Conservation (phyloP, 306 rosid genomes). For the Prinsepia uniflora region DNA sequence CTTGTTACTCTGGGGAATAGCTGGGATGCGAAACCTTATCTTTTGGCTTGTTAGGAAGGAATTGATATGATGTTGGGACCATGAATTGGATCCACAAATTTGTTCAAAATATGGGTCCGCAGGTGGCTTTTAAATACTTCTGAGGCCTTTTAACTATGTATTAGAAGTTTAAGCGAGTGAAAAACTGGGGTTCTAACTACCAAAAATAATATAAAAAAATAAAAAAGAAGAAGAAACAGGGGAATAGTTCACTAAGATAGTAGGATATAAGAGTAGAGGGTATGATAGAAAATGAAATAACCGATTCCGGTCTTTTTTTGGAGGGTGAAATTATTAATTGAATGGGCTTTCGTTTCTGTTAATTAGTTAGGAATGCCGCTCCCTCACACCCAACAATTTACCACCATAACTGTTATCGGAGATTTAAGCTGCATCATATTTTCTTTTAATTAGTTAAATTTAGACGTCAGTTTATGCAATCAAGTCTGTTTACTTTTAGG, state of each 20-base stretch:
- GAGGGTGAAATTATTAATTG: not conserved
- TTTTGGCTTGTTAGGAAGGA: not conserved
- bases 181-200: too few relatives aligned
- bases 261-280: too few relatives aligned
- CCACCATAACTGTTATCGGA: not conserved
- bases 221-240: too few relatives aligned
- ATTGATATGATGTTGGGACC: too few relatives aligned
- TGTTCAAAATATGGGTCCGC: too few relatives aligned
- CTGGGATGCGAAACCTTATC: not conserved
- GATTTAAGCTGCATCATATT: not conserved
- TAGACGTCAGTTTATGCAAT: not conserved
- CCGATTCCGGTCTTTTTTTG: not conserved
- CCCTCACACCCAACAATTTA: not conserved
- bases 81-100: too few relatives aligned
- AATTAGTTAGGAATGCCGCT: not conserved
- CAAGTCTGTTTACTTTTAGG: not conserved
- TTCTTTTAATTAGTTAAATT: not conserved
- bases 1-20: not conserved
- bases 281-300: too few relatives aligned
- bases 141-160: too few relatives aligned
- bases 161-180: too few relatives aligned
- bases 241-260: too few relatives aligned
- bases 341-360: not conserved
- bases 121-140: too few relatives aligned
- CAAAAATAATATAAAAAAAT: too few relatives aligned